Percentiles rank a stretch among this genome's conserved stretches.
These are phyloP conservation scores for Euphorbia corollata DNA, from an alignment of 441 rosid species.

Conservation along the genomic window DNA sequence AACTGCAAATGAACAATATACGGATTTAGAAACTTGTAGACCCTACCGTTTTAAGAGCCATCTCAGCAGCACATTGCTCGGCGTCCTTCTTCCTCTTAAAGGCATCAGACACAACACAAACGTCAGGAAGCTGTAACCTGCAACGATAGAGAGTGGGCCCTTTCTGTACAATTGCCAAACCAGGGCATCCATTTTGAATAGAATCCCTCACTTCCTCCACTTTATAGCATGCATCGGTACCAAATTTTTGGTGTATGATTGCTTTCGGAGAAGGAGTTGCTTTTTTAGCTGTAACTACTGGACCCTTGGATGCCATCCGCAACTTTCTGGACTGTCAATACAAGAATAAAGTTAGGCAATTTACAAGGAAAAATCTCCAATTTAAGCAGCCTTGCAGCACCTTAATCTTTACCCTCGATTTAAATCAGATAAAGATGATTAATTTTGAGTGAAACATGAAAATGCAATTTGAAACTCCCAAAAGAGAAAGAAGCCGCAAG, in stretches of 20 bases:
- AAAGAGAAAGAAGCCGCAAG: neutral
- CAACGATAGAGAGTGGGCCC: constrained; percentile 72
- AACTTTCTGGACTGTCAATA: neutral
- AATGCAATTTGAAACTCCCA: neutral
- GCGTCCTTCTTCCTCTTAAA: constrained; percentile 83
- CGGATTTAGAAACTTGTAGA: no score
- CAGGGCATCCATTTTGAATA: constrained; percentile 65
- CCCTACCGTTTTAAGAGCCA: constrained; percentile 63
- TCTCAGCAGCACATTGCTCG: constrained; percentile 85
- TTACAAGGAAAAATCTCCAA: neutral
- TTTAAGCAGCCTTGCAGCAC: neutral
- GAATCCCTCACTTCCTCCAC: constrained; percentile 67
- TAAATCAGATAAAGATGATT: neutral
- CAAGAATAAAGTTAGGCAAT: neutral
- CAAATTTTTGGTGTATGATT: constrained; percentile 62
- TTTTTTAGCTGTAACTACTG: constrained; percentile 29
- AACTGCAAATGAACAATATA: neutral
- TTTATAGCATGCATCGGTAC: constrained; percentile 50
- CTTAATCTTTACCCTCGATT: neutral
- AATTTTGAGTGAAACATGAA: neutral
- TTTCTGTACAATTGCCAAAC: constrained; percentile 66
- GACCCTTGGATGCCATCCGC: constrained; percentile 24
- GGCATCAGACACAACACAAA: constrained; percentile 49
- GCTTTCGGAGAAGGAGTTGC: constrained; percentile 62
- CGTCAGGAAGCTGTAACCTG: constrained; percentile 70